A percentile compares a stretch with the other conserved stretches of the same genome.
phyloP scores from a whole-genome alignment of 805 yeast genomes.

The Cyberlindnera xishuangbannaensis region DNA sequence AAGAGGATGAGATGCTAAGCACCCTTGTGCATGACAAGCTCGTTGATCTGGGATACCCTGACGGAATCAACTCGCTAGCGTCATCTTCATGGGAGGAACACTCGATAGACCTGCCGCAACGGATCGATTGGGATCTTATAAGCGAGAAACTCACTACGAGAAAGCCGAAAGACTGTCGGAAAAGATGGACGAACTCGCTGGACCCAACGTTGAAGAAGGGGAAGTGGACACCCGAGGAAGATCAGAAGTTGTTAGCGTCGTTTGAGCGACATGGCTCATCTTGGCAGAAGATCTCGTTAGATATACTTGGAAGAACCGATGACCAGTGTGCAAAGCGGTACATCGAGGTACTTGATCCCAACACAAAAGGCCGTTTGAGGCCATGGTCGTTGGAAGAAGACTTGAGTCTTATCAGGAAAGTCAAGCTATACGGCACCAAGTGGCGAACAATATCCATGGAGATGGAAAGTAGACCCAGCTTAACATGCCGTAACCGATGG shows the following conservation, averaged over 20 bases:
- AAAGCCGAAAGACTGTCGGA: constrained; percentile 76
- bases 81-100: constrained; percentile 22
- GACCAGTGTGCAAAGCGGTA: constrained; percentile 94
- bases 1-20: constrained; percentile 60
- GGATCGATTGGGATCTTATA: constrained; percentile 58
- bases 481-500: constrained; percentile 92
- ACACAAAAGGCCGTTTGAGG: constrained; percentile 66
- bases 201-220: constrained; percentile 83
- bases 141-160: constrained; percentile 46
- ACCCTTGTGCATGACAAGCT: constrained; percentile 35
- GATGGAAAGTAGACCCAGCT: constrained; percentile 75
- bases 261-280: constrained; percentile 66
- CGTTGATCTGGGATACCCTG: constrained; percentile 28
- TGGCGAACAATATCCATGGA: constrained; percentile 78
- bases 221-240: constrained; percentile 82
- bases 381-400: constrained; percentile 83
- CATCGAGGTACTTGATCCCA: constrained; percentile 81
- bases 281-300: constrained; percentile 79
- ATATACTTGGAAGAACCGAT: constrained; percentile 80
- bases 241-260: constrained; percentile 56
- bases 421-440: constrained; percentile 71
- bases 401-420: constrained; percentile 56
- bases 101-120: constrained; percentile 23
- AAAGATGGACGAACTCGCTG: constrained; percentile 80
- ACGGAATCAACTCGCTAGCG: constrained; percentile 29